Conservation (phyloP, 1,284 basidiomycete genomes). For the Cerioporus squamosus region DNA sequence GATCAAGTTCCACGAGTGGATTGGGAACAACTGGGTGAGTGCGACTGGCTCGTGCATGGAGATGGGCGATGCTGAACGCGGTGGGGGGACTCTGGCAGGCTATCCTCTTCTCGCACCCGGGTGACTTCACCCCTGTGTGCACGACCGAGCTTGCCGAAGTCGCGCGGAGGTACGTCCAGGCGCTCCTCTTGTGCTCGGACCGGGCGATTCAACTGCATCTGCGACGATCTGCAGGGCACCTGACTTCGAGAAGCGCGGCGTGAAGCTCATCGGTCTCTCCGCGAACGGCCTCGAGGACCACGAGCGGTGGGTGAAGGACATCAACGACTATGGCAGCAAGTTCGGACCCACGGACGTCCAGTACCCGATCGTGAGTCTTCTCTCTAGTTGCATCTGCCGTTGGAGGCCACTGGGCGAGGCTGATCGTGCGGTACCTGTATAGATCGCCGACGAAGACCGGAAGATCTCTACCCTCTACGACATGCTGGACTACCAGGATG, state of each 20-base stretch:
- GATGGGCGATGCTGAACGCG: constrained; percentile 18
- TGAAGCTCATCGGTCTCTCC: constrained; percentile 95
- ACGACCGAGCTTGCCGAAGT: constrained; percentile 98
- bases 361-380: constrained; percentile 84
- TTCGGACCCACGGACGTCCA: constrained; percentile 73
- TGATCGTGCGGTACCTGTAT: background rate
- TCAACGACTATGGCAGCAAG: constrained; percentile 79
- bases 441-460: constrained; percentile 93
- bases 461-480: constrained; percentile 87
- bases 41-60: background rate
- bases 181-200: background rate
- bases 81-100: constrained; percentile 47
- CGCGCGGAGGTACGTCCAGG: constrained; percentile 57
- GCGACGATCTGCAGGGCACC: constrained; percentile 45
- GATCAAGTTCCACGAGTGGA: constrained; percentile 92
- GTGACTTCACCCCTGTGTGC: constrained; percentile 86
- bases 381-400: background rate
- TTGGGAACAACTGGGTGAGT: constrained; percentile 85
- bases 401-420: background rate
- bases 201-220: background rate
- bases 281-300: constrained; percentile 91
- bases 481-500: constrained; percentile 96
- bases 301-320: constrained; percentile 90
- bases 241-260: constrained; percentile 87
- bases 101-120: constrained; percentile 94